A percentile compares a stretch with the other conserved stretches of the same genome.
Conservation (phyloP, 176 grass and related monocot genomes). For the Carex cristatella region DNA sequence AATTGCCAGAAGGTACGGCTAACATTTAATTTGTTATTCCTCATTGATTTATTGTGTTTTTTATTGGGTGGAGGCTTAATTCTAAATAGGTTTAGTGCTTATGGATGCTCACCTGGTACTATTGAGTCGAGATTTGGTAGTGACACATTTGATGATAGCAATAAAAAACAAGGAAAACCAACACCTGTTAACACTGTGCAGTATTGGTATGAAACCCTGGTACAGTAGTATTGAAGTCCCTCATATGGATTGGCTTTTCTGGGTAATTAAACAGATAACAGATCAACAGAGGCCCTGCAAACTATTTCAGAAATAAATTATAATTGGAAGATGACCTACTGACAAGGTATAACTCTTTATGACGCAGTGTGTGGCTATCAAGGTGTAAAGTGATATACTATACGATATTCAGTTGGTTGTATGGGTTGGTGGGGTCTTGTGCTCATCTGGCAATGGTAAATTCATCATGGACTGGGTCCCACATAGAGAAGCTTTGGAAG, state of each 20-base stretch:
- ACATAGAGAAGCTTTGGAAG: slow-evolving; percentile 76
- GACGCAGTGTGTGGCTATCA: slow-evolving; percentile 59
- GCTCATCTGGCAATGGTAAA: slow-evolving; percentile 93
- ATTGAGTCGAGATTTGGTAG: neutral
- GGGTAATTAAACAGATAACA: neutral
- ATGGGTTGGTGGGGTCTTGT: slow-evolving; percentile 82
- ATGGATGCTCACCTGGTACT: neutral
- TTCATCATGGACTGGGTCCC: slow-evolving; percentile 91
- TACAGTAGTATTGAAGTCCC: neutral
- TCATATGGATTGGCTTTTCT: neutral
- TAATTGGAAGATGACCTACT: neutral
- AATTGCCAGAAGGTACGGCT: slow-evolving; percentile 62
- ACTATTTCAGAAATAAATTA: neutral
- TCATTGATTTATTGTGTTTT: neutral
- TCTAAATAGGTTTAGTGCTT: neutral
- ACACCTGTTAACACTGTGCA: neutral
- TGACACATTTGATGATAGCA: neutral
- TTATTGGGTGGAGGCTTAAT: neutral
- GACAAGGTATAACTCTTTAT: slow-evolving; percentile 11
- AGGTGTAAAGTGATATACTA: slow-evolving; percentile 87
- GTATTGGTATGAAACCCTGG: neutral
- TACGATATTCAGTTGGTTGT: slow-evolving; percentile 84
- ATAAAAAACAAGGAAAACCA: neutral
- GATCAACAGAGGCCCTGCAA: neutral
- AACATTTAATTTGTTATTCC: neutral